phyloP scores from a whole-genome alignment of 1,139 yeast genomes.

The Yamadazyma atmosphaerica region DNA sequence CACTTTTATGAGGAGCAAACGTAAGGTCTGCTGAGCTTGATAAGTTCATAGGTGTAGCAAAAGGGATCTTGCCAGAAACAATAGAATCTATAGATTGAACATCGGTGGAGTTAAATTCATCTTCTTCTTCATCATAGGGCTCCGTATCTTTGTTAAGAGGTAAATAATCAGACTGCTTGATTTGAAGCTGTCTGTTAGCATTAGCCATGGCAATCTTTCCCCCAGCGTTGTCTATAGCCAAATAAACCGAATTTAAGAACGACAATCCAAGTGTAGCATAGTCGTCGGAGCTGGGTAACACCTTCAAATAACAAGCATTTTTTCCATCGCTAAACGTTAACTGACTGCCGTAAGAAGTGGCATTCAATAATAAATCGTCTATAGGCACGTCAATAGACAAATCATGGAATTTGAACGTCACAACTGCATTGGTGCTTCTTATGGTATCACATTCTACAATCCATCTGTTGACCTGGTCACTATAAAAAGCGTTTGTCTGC shows the following conservation, averaged over 20 bases:
- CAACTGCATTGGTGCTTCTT: conserved; percentile 42
- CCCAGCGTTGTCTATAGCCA: conserved; percentile 70
- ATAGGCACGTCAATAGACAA: conserved; percentile 56
- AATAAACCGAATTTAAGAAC: conserved; percentile 54
- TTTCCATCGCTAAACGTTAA: conserved; percentile 55
- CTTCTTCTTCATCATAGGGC: conserved; percentile 8
- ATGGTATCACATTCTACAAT: conserved; percentile 61
- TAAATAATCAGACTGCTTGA: conserved; percentile 12
- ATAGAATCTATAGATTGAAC: conserved; percentile 26
- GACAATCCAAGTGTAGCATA: conserved; percentile 63
- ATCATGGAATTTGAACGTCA: conserved; percentile 57
- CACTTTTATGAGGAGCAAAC: conserved; percentile 16
- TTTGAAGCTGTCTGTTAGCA: conserved; percentile 17
- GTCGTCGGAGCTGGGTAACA: conserved; percentile 56
- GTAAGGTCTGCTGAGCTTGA: conserved; percentile 20
- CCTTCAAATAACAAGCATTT: conserved; percentile 59
- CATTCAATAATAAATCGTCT: conserved; percentile 45
- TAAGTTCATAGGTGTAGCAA: conserved; percentile 28
- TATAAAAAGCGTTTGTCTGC: conserved; percentile 71
- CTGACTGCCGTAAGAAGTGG: conserved; percentile 25
- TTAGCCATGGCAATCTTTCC: conserved; percentile 51
- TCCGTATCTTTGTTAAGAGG: conserved; percentile 3
- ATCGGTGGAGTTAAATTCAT: conserved; percentile 4
- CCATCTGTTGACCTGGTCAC: conserved; percentile 55
- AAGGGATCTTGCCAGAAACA: conserved; percentile 36